Base-by-base conservation (phyloP, 202 grass and related monocot species). In the Brachypodium distachyon region DNA sequence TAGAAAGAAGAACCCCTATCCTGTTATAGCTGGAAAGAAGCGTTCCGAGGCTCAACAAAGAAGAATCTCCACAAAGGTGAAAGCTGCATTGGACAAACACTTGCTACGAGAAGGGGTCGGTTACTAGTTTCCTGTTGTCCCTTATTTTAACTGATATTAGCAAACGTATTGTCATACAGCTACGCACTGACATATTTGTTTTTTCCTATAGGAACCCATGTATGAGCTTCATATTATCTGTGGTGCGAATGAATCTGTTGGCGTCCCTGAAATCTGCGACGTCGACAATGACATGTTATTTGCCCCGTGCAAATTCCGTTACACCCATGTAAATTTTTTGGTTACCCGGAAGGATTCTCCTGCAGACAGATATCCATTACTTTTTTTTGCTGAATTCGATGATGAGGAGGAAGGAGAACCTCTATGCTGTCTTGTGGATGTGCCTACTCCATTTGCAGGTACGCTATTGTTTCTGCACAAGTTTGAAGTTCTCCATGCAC, bases 361-460 rank as follows among this genome's bases (percentile, higher is more conserved):
- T 66, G 47, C 69, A 59, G 32, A 4, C 23, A 40, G 22, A 18
- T 12, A n/a, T 48, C 71, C 61, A 14, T 19, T 28, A 4, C 61
- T 76, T 6, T 83, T 76, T 11, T 76, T 83, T 40, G 72, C 81
- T 49, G 81, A 83, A 28, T 64, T 82, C 44, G 58, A 70, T 36
- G 70, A 80, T 26, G 18, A 58, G 23, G 18, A 54, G 3, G 12
- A 69, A 3, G 29, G 57, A 9, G 29, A 18, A n/a, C 57, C 29
- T 27, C 29, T 61, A 32, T 61, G 57, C 57, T 61, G 57, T 5
- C 17, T 3, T 0, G 57, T 61, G 29, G 57, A 61, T 61, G 16
- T 61, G 29, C 57, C 57, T n/a, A 34, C 17, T 9, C 57, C 29
- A 61, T 61, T 61, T 61, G 16, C 57, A 4, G 57, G 57, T 61